These are phyloP conservation scores for Cairneyella variabilis DNA, from an alignment of 495 filamentous ascomycete species.

Conservation along the genomic window DNA sequence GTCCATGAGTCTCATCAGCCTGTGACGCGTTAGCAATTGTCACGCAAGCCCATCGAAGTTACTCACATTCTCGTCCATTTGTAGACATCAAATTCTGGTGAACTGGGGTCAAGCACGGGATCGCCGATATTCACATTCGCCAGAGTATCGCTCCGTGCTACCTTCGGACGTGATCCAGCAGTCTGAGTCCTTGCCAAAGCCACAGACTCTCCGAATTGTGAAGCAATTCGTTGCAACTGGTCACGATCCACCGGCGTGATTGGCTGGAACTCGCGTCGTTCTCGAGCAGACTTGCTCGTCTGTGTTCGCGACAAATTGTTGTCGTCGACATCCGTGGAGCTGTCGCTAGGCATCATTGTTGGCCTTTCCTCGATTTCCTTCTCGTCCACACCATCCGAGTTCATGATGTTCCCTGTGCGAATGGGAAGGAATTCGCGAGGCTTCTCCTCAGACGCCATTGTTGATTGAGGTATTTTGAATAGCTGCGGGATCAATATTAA, in stretches of 20 bases:
- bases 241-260: conserved; percentile 19
- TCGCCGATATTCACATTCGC: conserved; percentile 41
- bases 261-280: conserved; percentile 26
- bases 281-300: conserved; percentile 13
- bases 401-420: conserved; percentile 5
- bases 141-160: conserved; percentile 41
- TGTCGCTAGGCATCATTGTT: background rate
- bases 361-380: background rate
- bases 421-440: conserved; percentile 6
- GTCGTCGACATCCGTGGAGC: conserved; percentile 11
- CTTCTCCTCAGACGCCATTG: conserved; percentile 8
- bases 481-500: background rate
- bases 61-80: conserved; percentile 50
- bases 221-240: conserved; percentile 21
- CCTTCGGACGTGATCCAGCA: conserved; percentile 21
- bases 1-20: conserved; percentile 31
- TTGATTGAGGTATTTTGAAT: background rate
- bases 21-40: background rate
- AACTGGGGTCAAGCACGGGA: conserved; percentile 52
- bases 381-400: background rate
- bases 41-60: background rate
- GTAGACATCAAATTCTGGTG: conserved; percentile 53
- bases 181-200: conserved; percentile 18
- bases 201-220: conserved; percentile 6
- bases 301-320: background rate